A percentile compares a stretch with the other conserved stretches of the same genome.
Evolutionary conservation across 768 basidiomycete genomes (phyloP).

Genomic region (Dacryopinax primogenitus): DNA sequence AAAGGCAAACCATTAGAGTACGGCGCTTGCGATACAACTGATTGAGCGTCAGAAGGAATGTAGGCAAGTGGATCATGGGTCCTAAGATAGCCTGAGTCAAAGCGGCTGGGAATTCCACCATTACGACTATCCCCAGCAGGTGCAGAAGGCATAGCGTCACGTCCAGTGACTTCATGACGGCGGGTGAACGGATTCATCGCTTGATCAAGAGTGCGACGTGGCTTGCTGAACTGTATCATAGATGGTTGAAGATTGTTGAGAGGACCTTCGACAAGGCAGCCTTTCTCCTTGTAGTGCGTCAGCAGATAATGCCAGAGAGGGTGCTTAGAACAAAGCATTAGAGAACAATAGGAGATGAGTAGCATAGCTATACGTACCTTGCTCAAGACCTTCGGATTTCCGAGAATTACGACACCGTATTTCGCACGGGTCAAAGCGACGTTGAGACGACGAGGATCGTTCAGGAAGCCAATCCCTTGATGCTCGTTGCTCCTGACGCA

Average conservation of each 20-base stretch:
- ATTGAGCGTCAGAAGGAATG: constrained; percentile 91
- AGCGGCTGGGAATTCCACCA: constrained; percentile 85
- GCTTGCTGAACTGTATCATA: constrained; percentile 99
- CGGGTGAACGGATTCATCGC: constrained; percentile 80
- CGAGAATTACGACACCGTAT: constrained; percentile 97
- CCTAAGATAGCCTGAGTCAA: constrained; percentile 90
- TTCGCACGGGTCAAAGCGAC: constrained; percentile 95
- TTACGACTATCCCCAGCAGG: constrained; percentile 31
- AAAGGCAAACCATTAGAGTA: constrained; percentile 85
- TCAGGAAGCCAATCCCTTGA: constrained; percentile 98
- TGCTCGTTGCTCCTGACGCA: constrained; percentile 98
- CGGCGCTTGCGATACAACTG: constrained; percentile 89
- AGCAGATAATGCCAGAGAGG: constrained; percentile 96
- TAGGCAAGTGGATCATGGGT: constrained; percentile 88
- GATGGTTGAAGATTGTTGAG: constrained; percentile 90
- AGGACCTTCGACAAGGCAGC: constrained; percentile 86
- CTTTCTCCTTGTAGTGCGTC: constrained; percentile 96
- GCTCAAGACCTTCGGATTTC: constrained; percentile 98
- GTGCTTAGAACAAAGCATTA: constrained; percentile 44
- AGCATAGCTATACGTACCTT: constrained; percentile 54
- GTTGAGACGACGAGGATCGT: constrained; percentile 90
- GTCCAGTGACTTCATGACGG: constrained; percentile 81
- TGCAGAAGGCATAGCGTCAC: constrained; percentile 47
- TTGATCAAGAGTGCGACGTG: constrained; percentile 73
- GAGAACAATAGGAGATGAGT: background rate